Base-by-base conservation (phyloP, 1,284 basidiomycete genomes). In the Acaromyces ingoldii region DNA sequence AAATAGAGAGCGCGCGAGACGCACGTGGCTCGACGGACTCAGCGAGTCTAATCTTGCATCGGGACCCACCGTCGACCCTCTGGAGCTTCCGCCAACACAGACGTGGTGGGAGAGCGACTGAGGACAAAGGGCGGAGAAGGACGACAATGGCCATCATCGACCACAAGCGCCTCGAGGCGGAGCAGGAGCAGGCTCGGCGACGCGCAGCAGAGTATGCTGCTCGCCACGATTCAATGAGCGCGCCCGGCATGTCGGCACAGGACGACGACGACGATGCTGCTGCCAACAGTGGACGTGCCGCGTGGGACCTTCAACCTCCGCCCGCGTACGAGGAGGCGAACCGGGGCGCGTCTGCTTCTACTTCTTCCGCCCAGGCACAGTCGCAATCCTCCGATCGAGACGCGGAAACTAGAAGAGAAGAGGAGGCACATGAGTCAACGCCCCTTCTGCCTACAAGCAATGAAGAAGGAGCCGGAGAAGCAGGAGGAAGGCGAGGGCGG, bases 91-190 rank as follows among this genome's bases (percentile, higher is more conserved):
- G n/a, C n/a, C n/a, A n/a, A n/a, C n/a, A n/a, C n/a, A n/a, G n/a
- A n/a, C n/a, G n/a, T n/a, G n/a, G n/a, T n/a, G n/a, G 36, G 36
- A 37, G 17, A 37, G 7, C 24, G 36, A 37, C 3, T 6, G 24
- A 37, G 24, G 7, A 3, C 24, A 17, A 22, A 17, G 7, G 7
- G 17, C 6, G 6, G 24, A 7, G 36, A 7, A 17, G 36, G 17
- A 37, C 36, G 24, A 37, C 7, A 4, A 45, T 45, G 42, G 42
- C 42, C 11, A 45, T 45, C 2, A 45, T 45, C 21, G 42, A 45
- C 15, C 4, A 4, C 4, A 45, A 45, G 15, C 17, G 36, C 17
- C 7, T 37, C 17, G 36, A 37, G 24, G 22, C 25, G 13, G 42
- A 45, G 17, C 29, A 45, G 22, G 42, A 45, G 21, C 11, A 3